Conservation (phyloP, 2,329 filamentous ascomycete species). For the Westerdykella sp. region DNA sequence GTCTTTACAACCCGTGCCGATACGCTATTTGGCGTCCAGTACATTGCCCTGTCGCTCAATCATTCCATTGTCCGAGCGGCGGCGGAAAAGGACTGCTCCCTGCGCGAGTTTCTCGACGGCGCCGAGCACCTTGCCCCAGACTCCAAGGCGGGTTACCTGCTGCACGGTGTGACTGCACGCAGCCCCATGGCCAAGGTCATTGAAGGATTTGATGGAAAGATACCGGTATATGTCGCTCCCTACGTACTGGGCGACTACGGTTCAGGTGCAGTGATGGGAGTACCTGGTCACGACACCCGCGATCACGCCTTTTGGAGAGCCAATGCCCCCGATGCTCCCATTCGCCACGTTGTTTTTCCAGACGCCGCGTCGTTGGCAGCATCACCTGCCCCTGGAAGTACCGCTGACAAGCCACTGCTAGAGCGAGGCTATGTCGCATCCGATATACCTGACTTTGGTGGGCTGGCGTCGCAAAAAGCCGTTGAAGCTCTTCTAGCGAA, state of each 20-base stretch:
- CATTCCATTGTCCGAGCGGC: constrained; percentile 63
- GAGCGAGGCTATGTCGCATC: constrained; percentile 62
- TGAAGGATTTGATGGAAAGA: constrained; percentile 40
- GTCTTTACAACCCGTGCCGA: constrained; percentile 83
- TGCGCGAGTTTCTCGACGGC: constrained; percentile 61
- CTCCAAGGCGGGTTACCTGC: constrained; percentile 59
- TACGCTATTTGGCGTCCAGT: constrained; percentile 82
- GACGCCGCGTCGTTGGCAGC: constrained; percentile 1
- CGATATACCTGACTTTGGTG: constrained; percentile 59
- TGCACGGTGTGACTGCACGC: constrained; percentile 42
- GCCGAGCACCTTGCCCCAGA: constrained; percentile 50
- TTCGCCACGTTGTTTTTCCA: constrained; percentile 51
- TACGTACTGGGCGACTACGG: constrained; percentile 84
- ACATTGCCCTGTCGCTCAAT: constrained; percentile 67
- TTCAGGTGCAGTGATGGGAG: constrained; percentile 85
- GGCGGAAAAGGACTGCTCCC: constrained; percentile 53
- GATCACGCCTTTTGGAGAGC: constrained; percentile 76
- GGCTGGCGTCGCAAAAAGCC: constrained; percentile 57
- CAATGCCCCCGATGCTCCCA: constrained; percentile 55
- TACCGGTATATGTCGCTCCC: constrained; percentile 75
- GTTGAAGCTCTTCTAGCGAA: constrained; percentile 52
- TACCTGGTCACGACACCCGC: constrained; percentile 74
- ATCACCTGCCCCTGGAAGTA: constrained; percentile 16
- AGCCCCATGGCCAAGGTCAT: constrained; percentile 49
- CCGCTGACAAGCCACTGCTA: constrained; percentile 52